Evolutionary conservation across 768 basidiomycete genomes (phyloP).

Genomic region (Hypsizygus marmoreus): DNA sequence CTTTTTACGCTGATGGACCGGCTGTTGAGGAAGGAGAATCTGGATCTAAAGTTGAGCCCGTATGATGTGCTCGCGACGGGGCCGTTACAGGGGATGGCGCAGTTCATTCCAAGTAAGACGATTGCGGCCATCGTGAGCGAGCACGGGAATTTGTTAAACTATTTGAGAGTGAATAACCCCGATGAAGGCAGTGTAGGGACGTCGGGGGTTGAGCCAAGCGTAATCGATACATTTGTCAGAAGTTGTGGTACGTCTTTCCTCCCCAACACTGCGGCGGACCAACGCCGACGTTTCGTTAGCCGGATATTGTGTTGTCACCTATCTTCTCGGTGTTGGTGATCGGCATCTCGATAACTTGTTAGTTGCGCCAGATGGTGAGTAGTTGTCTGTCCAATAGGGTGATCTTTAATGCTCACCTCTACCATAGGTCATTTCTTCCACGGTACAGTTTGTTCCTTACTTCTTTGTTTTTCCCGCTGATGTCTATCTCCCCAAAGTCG

Average conservation of each 20-base stretch:
- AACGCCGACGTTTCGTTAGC: conserved; percentile 50
- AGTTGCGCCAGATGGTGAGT: conserved; percentile 83
- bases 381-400: background rate
- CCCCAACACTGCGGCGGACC: too few species aligned
- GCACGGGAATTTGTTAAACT: conserved; percentile 84
- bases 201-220: conserved; percentile 90
- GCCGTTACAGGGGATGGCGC: conserved; percentile 90
- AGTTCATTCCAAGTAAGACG: conserved; percentile 95
- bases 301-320: conserved; percentile 97
- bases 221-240: conserved; percentile 94
- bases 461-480: too few species aligned
- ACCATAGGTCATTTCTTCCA: conserved; percentile 94
- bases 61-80: conserved; percentile 95
- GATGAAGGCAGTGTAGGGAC: conserved; percentile 96
- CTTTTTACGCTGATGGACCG: conserved; percentile 99
- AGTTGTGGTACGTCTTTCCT: conserved; percentile 95
- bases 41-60: conserved; percentile 89
- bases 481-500: conserved; percentile 61
- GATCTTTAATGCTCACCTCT: conserved; percentile 1
- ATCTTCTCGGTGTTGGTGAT: conserved; percentile 94
- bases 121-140: conserved; percentile 95
- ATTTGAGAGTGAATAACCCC: conserved; percentile 81
- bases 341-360: conserved; percentile 95
- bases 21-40: conserved; percentile 88
- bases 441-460: too few species aligned